Evolutionary conservation across 2,329 filamentous ascomycete genomes (phyloP), one percentile per base, ranked within the genome.

Genomic region (Dothistroma pini): DNA sequence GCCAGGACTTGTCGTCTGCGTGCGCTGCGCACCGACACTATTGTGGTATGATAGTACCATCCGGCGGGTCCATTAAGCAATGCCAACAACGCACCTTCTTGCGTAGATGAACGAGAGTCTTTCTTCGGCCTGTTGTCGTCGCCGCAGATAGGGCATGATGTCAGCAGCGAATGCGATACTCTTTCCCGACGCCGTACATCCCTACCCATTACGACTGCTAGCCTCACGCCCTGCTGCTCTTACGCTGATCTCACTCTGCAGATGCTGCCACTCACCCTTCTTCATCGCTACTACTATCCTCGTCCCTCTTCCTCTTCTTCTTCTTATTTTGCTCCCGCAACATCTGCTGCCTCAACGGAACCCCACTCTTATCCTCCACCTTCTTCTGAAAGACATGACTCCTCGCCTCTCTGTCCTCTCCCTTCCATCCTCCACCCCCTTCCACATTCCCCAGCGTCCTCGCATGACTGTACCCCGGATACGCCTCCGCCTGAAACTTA

Each of bases 401-500:
- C 63, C 79, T 73, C 61, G 79, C 78, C 38, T 73, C 72, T 50
- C 80, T 70, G 47, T 80, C 77, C 66, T 81, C 79, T 0, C 79
- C 80, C 69, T 77, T 80, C 80, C 80, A 81, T 32, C 69, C 78
- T 0, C 77, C 78, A 0, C 77, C 79, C 4, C 74, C 73, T 1
- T 78, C 69, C 5, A 81, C 70, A 38, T 75, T 86, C 1, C 90
- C 90, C 61, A 91, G 74, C 4, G 90, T 93, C 61, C 90, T 75
- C 16, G 88, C 87, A 76, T 93, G 89, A 62, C 75, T 80, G 73
- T 95, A 95, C 0, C 87, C 87, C 0, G 88, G 89, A 73, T 93
- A 95, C 25, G 82, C 84, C 16, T 70, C 77, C 5, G 85, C 81
- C 64, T 85, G 81, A 71, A 95, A 95, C 60, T 77, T 78, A 72